These are phyloP conservation scores for Phaeoacremonium minimum DNA, from an alignment of 2,329 filamentous ascomycete genomes.

Conservation along the genomic window DNA sequence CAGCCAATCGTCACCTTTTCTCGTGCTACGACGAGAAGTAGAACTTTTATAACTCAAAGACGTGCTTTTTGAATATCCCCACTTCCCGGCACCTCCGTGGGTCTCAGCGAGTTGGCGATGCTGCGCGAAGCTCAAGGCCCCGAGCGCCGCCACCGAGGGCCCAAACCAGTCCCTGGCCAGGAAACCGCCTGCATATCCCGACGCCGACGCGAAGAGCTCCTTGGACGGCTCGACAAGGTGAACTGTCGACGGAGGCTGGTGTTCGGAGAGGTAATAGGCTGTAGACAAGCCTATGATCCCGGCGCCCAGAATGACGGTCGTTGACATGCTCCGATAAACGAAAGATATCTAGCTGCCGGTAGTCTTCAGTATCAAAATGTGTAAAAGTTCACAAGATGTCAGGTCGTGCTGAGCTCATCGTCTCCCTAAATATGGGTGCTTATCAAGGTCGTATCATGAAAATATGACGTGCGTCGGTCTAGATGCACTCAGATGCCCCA, in stretches of 20 bases:
- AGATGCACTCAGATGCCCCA: too few relatives aligned
- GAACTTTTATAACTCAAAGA: constrained; percentile 49
- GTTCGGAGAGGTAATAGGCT: constrained; percentile 65
- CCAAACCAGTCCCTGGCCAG: constrained; percentile 70
- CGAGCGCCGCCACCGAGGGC: constrained; percentile 51
- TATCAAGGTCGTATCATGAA: too few relatives aligned
- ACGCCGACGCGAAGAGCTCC: constrained; percentile 67
- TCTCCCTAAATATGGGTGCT: too few relatives aligned
- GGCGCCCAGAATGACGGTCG: constrained; percentile 63
- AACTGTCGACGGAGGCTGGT: constrained; percentile 34
- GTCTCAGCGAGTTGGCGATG: constrained; percentile 60
- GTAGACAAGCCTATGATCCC: constrained; percentile 68
- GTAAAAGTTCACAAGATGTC: too few relatives aligned
- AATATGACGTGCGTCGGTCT: too few relatives aligned
- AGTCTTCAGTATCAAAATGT: too few relatives aligned
- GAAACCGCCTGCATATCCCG: constrained; percentile 71
- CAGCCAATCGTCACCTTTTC: constrained; percentile 61
- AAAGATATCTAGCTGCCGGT: too few relatives aligned
- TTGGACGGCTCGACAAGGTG: constrained; percentile 42
- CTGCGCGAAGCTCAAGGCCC: constrained; percentile 63
- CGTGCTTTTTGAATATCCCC: constrained; percentile 49
- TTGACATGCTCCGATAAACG: too few relatives aligned
- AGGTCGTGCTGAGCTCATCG: too few relatives aligned
- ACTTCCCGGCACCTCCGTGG: constrained; percentile 49
- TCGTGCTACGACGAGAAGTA: constrained; percentile 26